Conservation (phyloP, 2,329 filamentous ascomycete species). For the Drechslerella stenobrocha region DNA sequence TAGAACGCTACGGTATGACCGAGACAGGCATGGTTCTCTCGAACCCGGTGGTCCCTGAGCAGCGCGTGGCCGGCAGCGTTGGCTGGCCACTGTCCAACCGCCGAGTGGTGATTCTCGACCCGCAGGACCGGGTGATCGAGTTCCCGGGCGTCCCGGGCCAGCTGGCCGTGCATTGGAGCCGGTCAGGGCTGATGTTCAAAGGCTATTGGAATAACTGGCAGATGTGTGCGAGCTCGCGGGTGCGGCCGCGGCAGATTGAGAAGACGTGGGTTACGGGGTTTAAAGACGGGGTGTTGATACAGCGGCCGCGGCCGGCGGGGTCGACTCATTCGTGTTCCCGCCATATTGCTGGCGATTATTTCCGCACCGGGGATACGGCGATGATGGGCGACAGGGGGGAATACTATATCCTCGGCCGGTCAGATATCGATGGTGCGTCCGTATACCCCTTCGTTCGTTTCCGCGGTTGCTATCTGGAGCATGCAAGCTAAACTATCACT, state of each 20-base stretch:
- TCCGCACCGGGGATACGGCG: conserved; percentile 94
- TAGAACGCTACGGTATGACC: conserved; percentile 98
- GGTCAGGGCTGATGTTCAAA: conserved; percentile 57
- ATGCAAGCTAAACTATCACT: conserved; percentile 56
- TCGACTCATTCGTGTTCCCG: conserved; percentile 56
- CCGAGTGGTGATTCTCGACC: conserved; percentile 64
- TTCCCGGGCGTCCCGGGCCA: conserved; percentile 13
- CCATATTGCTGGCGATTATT: conserved; percentile 82
- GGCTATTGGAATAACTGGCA: conserved; percentile 82
- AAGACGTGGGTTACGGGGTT: background rate
- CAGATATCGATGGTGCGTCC: conserved; percentile 62
- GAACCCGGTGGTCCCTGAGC: conserved; percentile 67
- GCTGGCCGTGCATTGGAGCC: conserved; percentile 51
- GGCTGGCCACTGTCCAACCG: conserved; percentile 91
- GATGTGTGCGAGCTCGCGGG: conserved; percentile 64
- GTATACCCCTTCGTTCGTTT: conserved; percentile 20
- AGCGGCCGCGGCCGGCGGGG: conserved; percentile 2
- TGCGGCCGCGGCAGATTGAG: conserved; percentile 1
- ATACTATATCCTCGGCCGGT: conserved; percentile 74
- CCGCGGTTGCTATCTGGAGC: conserved; percentile 53
- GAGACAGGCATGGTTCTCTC: conserved; percentile 93
- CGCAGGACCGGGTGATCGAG: conserved; percentile 10
- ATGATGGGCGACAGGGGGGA: conserved; percentile 56
- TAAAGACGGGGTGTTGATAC: conserved; percentile 16
- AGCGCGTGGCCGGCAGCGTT: conserved; percentile 86